phyloP scores from a whole-genome alignment of 805 yeast genomes.

The Torulaspora maleeae region DNA sequence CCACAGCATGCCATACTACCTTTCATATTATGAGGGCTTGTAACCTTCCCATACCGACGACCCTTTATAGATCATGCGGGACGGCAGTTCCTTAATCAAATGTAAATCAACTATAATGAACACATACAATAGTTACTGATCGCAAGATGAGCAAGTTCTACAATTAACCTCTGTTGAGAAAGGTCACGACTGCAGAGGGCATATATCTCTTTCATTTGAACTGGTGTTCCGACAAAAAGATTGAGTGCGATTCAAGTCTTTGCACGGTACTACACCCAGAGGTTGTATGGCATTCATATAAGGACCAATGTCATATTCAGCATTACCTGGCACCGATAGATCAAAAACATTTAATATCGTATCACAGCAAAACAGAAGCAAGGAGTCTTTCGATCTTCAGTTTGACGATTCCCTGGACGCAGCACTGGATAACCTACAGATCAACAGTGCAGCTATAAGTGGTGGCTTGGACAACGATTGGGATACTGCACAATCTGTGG shows the following conservation, averaged over 20 bases:
- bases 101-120: background rate
- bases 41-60: background rate
- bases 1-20: conserved; percentile 25
- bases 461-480: conserved; percentile 32
- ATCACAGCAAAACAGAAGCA: conserved; percentile 23
- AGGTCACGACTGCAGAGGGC: too few relatives aligned
- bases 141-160: too few relatives aligned
- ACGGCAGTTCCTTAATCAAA: too few relatives aligned
- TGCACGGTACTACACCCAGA: background rate
- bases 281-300: background rate
- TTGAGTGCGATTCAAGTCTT: background rate
- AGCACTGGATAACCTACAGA: conserved; percentile 52
- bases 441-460: conserved; percentile 35
- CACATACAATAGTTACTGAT: too few relatives aligned
- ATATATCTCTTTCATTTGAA: too few relatives aligned
- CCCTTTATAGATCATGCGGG: too few relatives aligned
- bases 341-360: conserved; percentile 8
- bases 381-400: conserved; percentile 52
- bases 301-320: conserved; percentile 24
- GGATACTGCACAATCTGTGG: conserved; percentile 27
- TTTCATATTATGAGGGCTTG: conserved; percentile 3
- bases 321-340: conserved; percentile 20
- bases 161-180: too few relatives aligned
- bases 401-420: conserved; percentile 63
- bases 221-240: background rate